phyloP scores from a whole-genome alignment of 2,329 filamentous ascomycete genomes.

The Colletotrichum filicis region DNA sequence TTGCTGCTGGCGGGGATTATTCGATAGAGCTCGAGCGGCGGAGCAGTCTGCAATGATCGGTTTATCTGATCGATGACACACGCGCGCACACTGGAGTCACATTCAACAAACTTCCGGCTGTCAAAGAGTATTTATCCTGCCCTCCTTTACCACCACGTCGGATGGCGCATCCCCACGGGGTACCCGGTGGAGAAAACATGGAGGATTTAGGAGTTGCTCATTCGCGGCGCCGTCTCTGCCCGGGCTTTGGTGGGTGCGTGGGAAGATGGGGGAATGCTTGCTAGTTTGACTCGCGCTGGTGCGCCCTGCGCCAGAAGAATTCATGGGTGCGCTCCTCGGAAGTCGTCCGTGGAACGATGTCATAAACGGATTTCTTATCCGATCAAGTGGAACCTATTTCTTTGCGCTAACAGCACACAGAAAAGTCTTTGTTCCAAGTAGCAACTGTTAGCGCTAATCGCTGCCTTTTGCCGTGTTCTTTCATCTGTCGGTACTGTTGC shows the following conservation, averaged over 20 bases:
- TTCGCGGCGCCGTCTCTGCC: slow-evolving; percentile 13
- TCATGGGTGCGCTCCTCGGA: slow-evolving; percentile 17
- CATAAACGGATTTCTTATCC: slow-evolving; percentile 3
- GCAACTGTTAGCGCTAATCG: neutral
- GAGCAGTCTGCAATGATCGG: neutral
- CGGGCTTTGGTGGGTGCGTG: neutral
- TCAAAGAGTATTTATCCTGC: slow-evolving; percentile 33
- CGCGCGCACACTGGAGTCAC: neutral
- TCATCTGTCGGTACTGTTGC: neutral
- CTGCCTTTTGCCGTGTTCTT: no score
- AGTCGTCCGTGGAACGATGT: slow-evolving; percentile 29
- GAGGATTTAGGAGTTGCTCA: slow-evolving; percentile 19
- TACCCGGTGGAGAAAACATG: slow-evolving; percentile 28
- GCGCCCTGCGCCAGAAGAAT: slow-evolving; percentile 7
- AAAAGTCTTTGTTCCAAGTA: neutral
- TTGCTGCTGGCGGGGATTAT: neutral
- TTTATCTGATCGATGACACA: neutral
- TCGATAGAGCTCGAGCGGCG: neutral
- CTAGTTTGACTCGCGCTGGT: slow-evolving; percentile 26
- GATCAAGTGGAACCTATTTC: neutral
- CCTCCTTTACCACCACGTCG: slow-evolving; percentile 15
- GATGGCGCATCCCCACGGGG: slow-evolving; percentile 30
- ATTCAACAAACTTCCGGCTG: slow-evolving; percentile 2
- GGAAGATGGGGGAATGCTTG: slow-evolving; percentile 15
- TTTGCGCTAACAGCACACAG: neutral